phyloP scores from a whole-genome alignment of 78 protist species.

The Paratrimastix pyriformis region DNA sequence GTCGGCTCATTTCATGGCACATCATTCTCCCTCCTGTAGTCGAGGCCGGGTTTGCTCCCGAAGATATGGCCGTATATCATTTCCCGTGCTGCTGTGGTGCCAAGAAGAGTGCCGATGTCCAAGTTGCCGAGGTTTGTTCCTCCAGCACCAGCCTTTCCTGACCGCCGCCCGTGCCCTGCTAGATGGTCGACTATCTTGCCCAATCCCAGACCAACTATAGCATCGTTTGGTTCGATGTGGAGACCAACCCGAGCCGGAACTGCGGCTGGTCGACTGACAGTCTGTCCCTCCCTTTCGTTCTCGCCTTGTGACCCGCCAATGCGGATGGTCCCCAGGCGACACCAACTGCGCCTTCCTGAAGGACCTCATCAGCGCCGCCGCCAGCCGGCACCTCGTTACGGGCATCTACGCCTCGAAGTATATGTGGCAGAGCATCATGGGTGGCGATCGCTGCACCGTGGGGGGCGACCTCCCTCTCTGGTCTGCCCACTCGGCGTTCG shows the following conservation, averaged over 20 bases:
- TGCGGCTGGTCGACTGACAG: no score
- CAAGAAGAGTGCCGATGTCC: conserved; percentile 15
- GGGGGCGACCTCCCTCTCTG: conserved; percentile 33
- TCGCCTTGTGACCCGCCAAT: no score
- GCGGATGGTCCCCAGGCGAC: not conserved
- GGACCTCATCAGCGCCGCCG: conserved; percentile 15
- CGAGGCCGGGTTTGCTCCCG: no score
- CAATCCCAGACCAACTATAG: not conserved
- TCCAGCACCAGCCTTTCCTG: no score
- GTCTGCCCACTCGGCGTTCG: no score
- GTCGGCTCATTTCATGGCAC: conserved; percentile 17
- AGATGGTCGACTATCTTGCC: not conserved
- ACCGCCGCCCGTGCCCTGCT: no score
- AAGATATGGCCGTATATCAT: conserved; percentile 17
- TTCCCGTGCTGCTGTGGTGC: conserved; percentile 42
- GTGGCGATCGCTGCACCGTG: not conserved
- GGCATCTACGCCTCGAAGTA: conserved; percentile 45
- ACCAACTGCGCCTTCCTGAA: conserved; percentile 25
- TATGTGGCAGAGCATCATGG: conserved; percentile 38
- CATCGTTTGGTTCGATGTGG: conserved; percentile 46
- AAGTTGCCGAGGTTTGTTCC: conserved; percentile 12
- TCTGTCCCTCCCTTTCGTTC: no score
- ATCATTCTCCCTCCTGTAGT: no score
- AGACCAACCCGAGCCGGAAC: no score
- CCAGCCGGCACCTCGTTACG: conserved; percentile 15